Evolutionary conservation across 805 yeast species (phyloP), one percentile per base, ranked within the genome.

Genomic region (Danielia reshetovae): DNA sequence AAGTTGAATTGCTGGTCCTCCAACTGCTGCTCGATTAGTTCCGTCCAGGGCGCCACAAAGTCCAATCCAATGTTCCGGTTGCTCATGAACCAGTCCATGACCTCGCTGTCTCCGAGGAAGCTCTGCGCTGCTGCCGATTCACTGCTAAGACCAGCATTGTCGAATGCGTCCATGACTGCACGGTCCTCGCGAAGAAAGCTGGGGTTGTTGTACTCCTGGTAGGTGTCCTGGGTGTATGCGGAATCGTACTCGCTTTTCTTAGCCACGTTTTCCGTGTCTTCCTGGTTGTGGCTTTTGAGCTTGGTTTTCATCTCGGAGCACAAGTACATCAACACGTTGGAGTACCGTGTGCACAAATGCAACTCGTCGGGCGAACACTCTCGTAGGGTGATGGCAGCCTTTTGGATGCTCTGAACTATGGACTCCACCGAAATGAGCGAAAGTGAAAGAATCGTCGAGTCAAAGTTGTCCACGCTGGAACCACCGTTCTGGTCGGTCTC

Each of bases 301-400:
- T 70, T 66, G 11, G 74, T 64, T 49, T 75, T 80, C 78, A 84
- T 77, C 53, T 85, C 87, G 3, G 85, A 75, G 43, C 87, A 83
- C 27, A 86, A 63, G 48, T 79, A 85, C 78, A 83, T 72, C 48
- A 86, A 60, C 33, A 84, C 82, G 10, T 85, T 81, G 9, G 88
- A 79, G 51, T 86, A 86, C 31, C 94, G 63, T 0, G 85, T 77
- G 54, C 94, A 82, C 21, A 88, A 64, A 61, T 88, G 96, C 25
- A 88, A 64, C 44, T 86, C 94, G 59, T 88, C 96, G 0, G 96
- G 96, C 1, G 95, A 75, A 17, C 95, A 83, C 48, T 85, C 94
- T 37, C 87, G 60, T 24, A 88, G 59, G 1, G 82, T 79, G 11
- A 77, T 69, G 0, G 96, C 90, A 1, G 89, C 81, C 34, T 72